phyloP scores from a whole-genome alignment of 768 basidiomycete genomes.

The Auricularia sp. region DNA sequence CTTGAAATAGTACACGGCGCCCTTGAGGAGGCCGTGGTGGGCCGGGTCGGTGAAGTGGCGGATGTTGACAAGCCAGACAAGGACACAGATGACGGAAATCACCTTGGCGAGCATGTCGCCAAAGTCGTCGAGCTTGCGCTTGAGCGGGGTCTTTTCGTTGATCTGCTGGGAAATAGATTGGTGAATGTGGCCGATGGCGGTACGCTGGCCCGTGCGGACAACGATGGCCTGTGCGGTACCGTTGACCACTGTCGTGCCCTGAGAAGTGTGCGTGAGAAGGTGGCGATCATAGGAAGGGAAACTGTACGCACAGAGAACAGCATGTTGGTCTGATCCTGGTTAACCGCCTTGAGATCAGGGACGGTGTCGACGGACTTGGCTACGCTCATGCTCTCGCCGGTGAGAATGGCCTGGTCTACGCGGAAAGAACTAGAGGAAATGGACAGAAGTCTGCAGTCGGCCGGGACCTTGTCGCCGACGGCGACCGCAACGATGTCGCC shows the following conservation, averaged over 20 bases:
- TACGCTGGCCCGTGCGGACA: constrained; percentile 72
- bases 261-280: constrained; percentile 4
- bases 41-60: constrained; percentile 94
- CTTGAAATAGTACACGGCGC: constrained; percentile 98
- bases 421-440: constrained; percentile 90
- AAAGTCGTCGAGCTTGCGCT: constrained; percentile 96
- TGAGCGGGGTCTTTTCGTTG: constrained; percentile 91
- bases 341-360: constrained; percentile 70
- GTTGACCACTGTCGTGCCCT: constrained; percentile 96
- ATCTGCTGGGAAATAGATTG: constrained; percentile 91
- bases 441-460: constrained; percentile 83
- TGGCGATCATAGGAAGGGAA: not conserved
- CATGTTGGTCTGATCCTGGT: constrained; percentile 98
- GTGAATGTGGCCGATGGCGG: constrained; percentile 96
- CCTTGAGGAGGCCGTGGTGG: constrained; percentile 83
- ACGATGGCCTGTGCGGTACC: constrained; percentile 84
- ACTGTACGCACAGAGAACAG: constrained; percentile 66
- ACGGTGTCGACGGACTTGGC: constrained; percentile 68
- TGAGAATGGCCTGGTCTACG: constrained; percentile 93
- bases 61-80: constrained; percentile 97
- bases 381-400: constrained; percentile 87
- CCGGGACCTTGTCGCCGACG: constrained; percentile 92
- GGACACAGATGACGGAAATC: constrained; percentile 91
- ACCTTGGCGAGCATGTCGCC: constrained; percentile 97
- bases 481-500: constrained; percentile 87